phyloP scores from a whole-genome alignment of 306 rosid species.

The Gastrolobium bilobum region DNA sequence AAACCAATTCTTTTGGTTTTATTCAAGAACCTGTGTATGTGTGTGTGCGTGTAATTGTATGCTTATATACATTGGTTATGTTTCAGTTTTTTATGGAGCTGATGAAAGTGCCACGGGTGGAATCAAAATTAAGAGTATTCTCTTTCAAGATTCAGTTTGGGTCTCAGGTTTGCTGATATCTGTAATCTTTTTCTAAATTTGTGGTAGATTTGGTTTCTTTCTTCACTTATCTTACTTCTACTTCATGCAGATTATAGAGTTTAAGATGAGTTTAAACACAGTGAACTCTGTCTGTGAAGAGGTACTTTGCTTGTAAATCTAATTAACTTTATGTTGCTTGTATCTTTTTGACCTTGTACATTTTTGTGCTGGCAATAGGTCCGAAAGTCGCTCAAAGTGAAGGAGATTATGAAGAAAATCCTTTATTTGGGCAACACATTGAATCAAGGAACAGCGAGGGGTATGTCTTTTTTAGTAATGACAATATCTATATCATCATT shows the following conservation, averaged over 20 bases:
- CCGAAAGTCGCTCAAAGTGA: conserved; percentile 76
- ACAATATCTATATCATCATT: conserved; percentile 36
- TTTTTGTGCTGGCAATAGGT: conserved; percentile 64
- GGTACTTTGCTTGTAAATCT: conserved; percentile 63
- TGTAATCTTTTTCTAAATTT: conserved; percentile 38
- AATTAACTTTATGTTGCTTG: conserved; percentile 12
- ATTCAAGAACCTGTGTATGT: conserved; percentile 16
- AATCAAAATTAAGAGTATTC: conserved; percentile 92
- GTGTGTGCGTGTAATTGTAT: neutral
- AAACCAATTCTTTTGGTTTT: conserved; percentile 28
- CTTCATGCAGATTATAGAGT: conserved; percentile 76
- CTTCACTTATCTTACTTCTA: conserved; percentile 42
- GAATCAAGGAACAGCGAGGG: conserved; percentile 99
- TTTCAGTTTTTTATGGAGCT: conserved; percentile 91
- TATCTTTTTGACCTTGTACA: conserved; percentile 43
- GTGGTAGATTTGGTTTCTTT: conserved; percentile 44
- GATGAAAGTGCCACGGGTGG: conserved; percentile 97
- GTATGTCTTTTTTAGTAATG: conserved; percentile 55
- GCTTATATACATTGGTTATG: conserved; percentile 45
- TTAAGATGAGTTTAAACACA: conserved; percentile 76
- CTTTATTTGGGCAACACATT: conserved; percentile 87
- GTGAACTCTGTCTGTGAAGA: conserved; percentile 87
- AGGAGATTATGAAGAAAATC: conserved; percentile 92
- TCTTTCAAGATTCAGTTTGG: conserved; percentile 91
- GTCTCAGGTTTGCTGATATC: conserved; percentile 77